These are phyloP conservation scores for Apiospora kogelbergensis DNA, from an alignment of 2,329 filamentous ascomycete species.

Conservation along the genomic window DNA sequence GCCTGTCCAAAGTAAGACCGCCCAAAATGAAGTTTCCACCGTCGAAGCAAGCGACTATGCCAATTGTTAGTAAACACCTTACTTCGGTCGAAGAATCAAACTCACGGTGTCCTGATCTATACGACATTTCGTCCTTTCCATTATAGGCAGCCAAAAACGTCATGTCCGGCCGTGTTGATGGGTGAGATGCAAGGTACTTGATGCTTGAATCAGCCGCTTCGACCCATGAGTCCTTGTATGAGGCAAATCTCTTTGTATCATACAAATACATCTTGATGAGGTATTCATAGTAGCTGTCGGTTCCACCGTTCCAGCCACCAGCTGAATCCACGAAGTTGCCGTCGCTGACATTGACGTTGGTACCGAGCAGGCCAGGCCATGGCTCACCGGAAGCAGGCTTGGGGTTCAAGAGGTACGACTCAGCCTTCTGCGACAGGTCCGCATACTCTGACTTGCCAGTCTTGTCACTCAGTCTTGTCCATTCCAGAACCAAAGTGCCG, in stretches of 20 bases:
- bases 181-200: conserved; percentile 67
- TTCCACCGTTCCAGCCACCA: conserved; percentile 77
- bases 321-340: conserved; percentile 65
- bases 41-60: conserved; percentile 76
- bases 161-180: conserved; percentile 63
- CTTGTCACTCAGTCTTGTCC: conserved; percentile 77
- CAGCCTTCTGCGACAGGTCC: conserved; percentile 62
- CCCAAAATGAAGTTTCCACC: conserved; percentile 85
- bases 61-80: neutral
- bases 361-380: conserved; percentile 75
- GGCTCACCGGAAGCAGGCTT: conserved; percentile 62
- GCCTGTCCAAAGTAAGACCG: conserved; percentile 64
- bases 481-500: conserved; percentile 80
- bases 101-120: conserved; percentile 51
- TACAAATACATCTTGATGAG: conserved; percentile 91
- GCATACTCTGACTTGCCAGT: conserved; percentile 68
- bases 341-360: conserved; percentile 60
- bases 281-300: conserved; percentile 86
- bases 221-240: conserved; percentile 74
- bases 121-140: conserved; percentile 39
- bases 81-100: conserved; percentile 7
- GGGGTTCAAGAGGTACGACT: conserved; percentile 70
- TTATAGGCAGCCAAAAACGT: conserved; percentile 67
- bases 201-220: conserved; percentile 75
- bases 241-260: conserved; percentile 60